Evolutionary conservation across 2,329 filamentous ascomycete genomes (phyloP).

Genomic region (Colletotrichum sp.): DNA sequence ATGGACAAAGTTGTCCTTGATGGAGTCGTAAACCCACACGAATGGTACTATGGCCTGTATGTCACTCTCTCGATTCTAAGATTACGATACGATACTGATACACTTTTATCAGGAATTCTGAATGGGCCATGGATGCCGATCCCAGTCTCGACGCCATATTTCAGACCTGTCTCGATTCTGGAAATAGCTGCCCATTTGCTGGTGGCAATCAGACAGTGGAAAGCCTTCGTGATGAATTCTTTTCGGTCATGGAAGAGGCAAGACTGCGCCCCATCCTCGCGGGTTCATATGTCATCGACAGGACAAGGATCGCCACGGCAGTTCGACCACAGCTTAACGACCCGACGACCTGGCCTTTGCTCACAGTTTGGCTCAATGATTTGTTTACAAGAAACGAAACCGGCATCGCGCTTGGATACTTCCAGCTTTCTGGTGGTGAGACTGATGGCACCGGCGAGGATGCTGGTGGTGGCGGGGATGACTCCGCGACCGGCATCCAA

Average conservation of each 20-base stretch:
- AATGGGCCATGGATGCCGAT: neutral
- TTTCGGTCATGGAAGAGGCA: neutral
- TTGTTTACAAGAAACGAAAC: neutral
- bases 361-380: neutral
- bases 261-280: neutral
- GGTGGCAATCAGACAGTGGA: neutral
- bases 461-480: neutral
- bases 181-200: neutral
- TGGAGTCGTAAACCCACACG: neutral
- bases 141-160: neutral
- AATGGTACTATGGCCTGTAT: neutral
- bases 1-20: neutral
- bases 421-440: fast-evolving
- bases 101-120: neutral
- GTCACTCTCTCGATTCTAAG: fast-evolving
- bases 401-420: neutral
- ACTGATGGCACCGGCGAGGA: neutral
- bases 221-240: neutral
- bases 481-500: neutral
- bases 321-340: neutral
- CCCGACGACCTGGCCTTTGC: neutral
- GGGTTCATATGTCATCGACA: neutral
- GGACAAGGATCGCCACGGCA: fast-evolving
- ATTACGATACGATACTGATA: neutral
- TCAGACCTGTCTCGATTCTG: neutral